A percentile compares a stretch with the other conserved stretches of the same genome.
Evolutionary conservation across 2,329 filamentous ascomycete genomes (phyloP).

Genomic region (Tolypocladium paradoxum): DNA sequence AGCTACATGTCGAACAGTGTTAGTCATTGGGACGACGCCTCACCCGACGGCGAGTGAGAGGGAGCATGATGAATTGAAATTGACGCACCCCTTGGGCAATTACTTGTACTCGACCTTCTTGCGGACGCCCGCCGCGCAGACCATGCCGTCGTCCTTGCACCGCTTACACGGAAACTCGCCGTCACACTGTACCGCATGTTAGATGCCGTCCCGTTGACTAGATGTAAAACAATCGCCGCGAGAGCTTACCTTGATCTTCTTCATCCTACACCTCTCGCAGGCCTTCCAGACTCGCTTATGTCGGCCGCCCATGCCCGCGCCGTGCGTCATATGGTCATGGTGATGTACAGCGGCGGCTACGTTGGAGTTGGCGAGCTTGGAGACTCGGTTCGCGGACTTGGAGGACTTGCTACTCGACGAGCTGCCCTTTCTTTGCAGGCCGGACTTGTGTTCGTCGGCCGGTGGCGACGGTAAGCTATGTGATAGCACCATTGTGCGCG

Average conservation of each 20-base stretch:
- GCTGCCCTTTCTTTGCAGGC: conserved; percentile 25
- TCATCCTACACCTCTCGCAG: conserved; percentile 56
- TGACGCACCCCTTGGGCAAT: conserved; percentile 46
- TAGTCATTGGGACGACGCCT: conserved; percentile 2
- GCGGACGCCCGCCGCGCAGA: conserved; percentile 51
- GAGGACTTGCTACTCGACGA: conserved; percentile 17
- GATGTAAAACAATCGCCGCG: not conserved
- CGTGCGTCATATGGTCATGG: conserved; percentile 24
- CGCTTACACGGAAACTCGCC: conserved; percentile 56
- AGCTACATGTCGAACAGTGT: conserved; percentile 27
- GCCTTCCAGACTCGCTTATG: conserved; percentile 59
- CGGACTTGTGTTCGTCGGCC: conserved; percentile 33
- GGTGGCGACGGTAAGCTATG: conserved; percentile 41
- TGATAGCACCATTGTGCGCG: conserved; percentile 31
- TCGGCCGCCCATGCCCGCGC: conserved; percentile 36
- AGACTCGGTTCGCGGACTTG: conserved; percentile 39
- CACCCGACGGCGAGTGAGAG: no score
- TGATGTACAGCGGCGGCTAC: conserved; percentile 22
- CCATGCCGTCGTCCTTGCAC: conserved; percentile 54
- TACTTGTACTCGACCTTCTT: conserved; percentile 63
- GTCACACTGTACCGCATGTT: conserved; percentile 36
- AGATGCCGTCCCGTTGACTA: not conserved
- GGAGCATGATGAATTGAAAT: no score
- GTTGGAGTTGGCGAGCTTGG: conserved; percentile 36
- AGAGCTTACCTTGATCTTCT: conserved; percentile 53